Percentiles rank a stretch among this genome's conserved stretches.
Conservation (phyloP, 78 protist species). For the slime mould (Dictyostelium discoideum) region dicty_2.7 NC_007091.3:2612501-2613000, state of each 20-base stretch:
- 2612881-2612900: neutral
- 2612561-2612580: no score
- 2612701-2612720: neutral
- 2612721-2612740: neutral
- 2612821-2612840: neutral
- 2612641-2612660: neutral
- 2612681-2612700: neutral
- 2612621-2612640: neutral
- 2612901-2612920: neutral
- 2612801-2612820: neutral
- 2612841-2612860: neutral
- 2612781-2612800: neutral
- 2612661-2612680: neutral
- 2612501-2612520: constrained; percentile 17
- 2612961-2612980: neutral
- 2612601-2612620: neutral
- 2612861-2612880: neutral
- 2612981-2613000: no score
- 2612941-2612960: neutral
- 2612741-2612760: neutral
- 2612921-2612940: neutral
- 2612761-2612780: neutral
- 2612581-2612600: neutral
- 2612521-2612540: neutral
- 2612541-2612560: neutral